phyloP scores from a whole-genome alignment of 2,329 filamentous ascomycete genomes.

The Cladorrhinum sp. region DNA sequence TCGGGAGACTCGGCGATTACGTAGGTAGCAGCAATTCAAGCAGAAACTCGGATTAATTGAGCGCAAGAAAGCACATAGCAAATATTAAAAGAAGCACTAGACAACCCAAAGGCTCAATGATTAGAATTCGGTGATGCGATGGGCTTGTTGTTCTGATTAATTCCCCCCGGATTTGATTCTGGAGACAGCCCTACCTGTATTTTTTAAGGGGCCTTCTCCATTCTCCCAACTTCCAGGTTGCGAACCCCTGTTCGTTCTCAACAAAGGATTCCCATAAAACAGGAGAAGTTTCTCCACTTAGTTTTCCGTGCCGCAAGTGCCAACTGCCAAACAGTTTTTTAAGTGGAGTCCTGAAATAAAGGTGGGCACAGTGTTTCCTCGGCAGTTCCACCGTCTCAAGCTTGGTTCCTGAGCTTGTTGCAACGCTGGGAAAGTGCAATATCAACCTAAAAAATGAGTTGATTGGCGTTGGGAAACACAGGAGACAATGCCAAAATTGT shows the following conservation, averaged over 20 bases:
- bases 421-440: not conserved
- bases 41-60: not conserved
- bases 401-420: not conserved
- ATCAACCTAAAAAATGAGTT: not conserved
- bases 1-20: not conserved
- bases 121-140: not conserved
- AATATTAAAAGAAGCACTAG: not conserved
- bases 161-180: constrained; percentile 8
- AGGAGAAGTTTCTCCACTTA: not conserved
- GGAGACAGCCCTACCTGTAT: constrained; percentile 1
- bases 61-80: not conserved
- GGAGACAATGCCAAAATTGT: not conserved
- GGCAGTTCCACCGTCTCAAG: not conserved
- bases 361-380: not conserved
- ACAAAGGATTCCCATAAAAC: not conserved
- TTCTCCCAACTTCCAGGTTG: not conserved
- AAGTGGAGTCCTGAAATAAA: not conserved
- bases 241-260: not conserved
- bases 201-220: constrained; percentile 8
- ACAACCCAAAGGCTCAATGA: too few species aligned
- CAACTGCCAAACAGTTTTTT: not conserved
- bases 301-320: not conserved
- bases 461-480: not conserved
- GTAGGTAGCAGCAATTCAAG: not conserved
- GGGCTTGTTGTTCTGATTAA: constrained; percentile 4